Conservation (phyloP, 2,329 filamentous ascomycete species). For the Pseudocercospora pini-densiflorae region DNA sequence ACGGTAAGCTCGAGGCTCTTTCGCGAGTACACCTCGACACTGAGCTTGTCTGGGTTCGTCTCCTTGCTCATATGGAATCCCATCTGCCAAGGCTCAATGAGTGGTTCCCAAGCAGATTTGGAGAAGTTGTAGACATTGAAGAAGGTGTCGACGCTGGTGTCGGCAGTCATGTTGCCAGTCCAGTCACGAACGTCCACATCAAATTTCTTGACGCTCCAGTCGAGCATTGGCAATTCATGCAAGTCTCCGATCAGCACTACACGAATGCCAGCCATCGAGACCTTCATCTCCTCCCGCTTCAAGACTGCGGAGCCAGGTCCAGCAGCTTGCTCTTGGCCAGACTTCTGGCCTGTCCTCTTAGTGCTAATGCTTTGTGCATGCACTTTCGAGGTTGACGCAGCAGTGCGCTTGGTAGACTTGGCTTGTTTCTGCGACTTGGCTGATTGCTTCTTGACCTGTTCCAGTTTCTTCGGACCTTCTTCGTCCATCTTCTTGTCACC, state of each 20-base stretch:
- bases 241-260: conserved; percentile 94
- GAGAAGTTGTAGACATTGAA: conserved; percentile 99
- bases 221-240: conserved; percentile 92
- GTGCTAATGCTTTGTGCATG: conserved; percentile 53
- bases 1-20: conserved; percentile 91
- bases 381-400: conserved; percentile 49
- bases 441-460: conserved; percentile 52
- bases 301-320: conserved; percentile 56
- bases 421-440: conserved; percentile 36
- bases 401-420: conserved; percentile 53
- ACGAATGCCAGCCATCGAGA: conserved; percentile 83
- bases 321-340: conserved; percentile 43
- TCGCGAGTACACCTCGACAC: conserved; percentile 83
- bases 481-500: conserved; percentile 53
- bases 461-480: conserved; percentile 61
- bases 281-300: conserved; percentile 79
- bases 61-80: conserved; percentile 86
- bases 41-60: conserved; percentile 73
- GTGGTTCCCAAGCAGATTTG: conserved; percentile 96
- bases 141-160: conserved; percentile 90
- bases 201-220: conserved; percentile 91
- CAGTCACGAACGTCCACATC: conserved; percentile 85
- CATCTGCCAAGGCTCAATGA: conserved; percentile 96
- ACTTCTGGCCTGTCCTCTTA: conserved; percentile 56
- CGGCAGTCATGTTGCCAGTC: conserved; percentile 84